Evolutionary conservation across 2,329 filamentous ascomycete species (phyloP), one percentile per base, ranked within the genome.

Genomic region (Hysterium pulicare): DNA sequence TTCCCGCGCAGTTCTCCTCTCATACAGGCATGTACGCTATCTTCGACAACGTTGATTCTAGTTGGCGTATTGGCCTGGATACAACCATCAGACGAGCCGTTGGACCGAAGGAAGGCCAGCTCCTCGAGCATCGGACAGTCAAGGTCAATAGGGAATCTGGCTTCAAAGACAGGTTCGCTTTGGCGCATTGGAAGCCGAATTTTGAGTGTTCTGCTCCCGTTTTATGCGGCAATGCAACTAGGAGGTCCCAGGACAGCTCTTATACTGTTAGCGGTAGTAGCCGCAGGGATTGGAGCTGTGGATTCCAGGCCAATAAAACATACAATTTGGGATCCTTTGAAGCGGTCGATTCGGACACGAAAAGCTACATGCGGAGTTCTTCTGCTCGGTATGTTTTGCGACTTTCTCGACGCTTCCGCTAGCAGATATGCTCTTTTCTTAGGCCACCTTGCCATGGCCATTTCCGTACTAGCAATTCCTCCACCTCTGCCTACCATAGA

Each of bases 201-300:
- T n/a, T 43, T 68, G 22, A 66, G 71, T 15, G 55, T 77, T 17
- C 61, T 69, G 3, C 53, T 82, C 22, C 79, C 79, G 1, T 76
- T 79, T 52, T 82, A 78, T 54, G 75, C 78, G 7, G 61, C 75
- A 0, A 67, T 78, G 48, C 72, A 79, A 43, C 58, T 82, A 10
- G 79, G 78, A 7, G 77, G 75, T 10, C 69, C 74, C 43, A 66
- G 74, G 40, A 73, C 75, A n/a, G 74, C 75, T 9, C 60, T 80
- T n/a, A 49, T 73, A 2, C 49, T 81, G 21, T 60, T 81, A 33
- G 58, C 72, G 24, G 69, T 72, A 6, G 49, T 70, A 2, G 68
- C 73, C 6, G 70, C 73, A 11, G 73, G 72, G 6, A 44, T 80
- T 17, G 63, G 61, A 16, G 49, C 52, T 20, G 46, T 61, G 9